Evolutionary conservation across 2,329 filamentous ascomycete genomes (phyloP).

Genomic region (Trichoderma lentiforme): DNA sequence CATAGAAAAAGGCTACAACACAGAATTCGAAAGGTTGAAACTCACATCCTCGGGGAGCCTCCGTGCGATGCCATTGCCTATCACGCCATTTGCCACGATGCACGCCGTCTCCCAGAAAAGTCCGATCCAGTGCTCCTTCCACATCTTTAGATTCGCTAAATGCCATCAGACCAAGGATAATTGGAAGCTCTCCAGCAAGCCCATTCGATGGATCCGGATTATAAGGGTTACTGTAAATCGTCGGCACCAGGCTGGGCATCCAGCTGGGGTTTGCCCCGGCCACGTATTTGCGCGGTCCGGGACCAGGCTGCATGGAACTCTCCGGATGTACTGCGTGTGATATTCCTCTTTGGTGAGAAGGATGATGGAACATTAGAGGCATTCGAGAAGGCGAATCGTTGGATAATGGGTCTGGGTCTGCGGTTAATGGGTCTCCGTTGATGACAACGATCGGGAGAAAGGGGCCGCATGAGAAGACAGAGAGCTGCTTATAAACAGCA

Average conservation of each 20-base stretch:
- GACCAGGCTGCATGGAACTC: slow-evolving; percentile 19
- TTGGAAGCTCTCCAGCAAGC: slow-evolving; percentile 37
- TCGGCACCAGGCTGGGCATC: slow-evolving; percentile 38
- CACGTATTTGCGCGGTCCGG: slow-evolving; percentile 27
- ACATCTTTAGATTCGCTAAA: slow-evolving; percentile 24
- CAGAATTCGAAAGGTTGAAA: background rate
- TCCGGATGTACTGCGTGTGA: slow-evolving; percentile 28
- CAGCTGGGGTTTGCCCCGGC: slow-evolving; percentile 34
- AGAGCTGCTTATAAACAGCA: slow-evolving; percentile 26
- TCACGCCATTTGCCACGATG: slow-evolving; percentile 25
- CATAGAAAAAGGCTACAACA: background rate
- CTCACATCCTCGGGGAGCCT: slow-evolving; percentile 29
- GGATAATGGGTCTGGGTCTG: slow-evolving; percentile 4
- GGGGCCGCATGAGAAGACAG: slow-evolving; percentile 38
- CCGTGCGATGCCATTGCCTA: slow-evolving; percentile 25
- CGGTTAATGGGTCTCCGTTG: slow-evolving; percentile 6
- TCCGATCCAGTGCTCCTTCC: background rate
- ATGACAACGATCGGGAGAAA: slow-evolving; percentile 35
- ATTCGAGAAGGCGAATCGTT: background rate
- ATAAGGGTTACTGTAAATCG: slow-evolving; percentile 27
- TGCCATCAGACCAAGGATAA: slow-evolving; percentile 42
- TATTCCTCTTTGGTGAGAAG: slow-evolving; percentile 22
- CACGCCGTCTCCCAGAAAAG: slow-evolving; percentile 24
- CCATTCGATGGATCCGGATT: slow-evolving; percentile 27
- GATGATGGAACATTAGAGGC: slow-evolving; percentile 13